Base-by-base conservation (phyloP, 2,329 filamentous ascomycete species). In the Podosphaera aphanis region DNA sequence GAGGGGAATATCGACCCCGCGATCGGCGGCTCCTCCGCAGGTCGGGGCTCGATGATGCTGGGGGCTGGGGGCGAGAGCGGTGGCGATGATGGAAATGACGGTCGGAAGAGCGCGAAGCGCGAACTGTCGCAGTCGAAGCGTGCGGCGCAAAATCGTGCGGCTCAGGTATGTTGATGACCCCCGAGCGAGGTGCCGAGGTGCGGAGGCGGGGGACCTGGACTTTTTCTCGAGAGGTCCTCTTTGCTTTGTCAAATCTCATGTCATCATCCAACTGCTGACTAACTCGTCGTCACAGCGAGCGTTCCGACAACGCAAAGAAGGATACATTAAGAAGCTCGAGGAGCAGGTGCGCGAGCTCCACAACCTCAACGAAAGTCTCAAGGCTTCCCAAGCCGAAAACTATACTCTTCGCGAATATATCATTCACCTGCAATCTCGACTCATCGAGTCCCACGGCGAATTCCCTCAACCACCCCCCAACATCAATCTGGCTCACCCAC, bases 291-390 rank as follows among this genome's bases (percentile, higher is more conserved):
- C 52, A 62, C 57, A 98, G 88, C 77, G 90, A 60, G 90, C 90
- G 37, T 98, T 98, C 64, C 83, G 90, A 37, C 86, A 95, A 64
- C 81, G 90, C 51, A 98, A 98, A 61, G 90, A 98, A 63, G 83
- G 83, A 40, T 94, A 98, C 61, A 98, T 98, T 62, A 93, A 93
- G 67, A 92, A 93, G 61, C 72, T 98, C 5, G 90, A 98, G 63
- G 81, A 90, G 59, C 83, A 95, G 60, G 84, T 94, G 44, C 78
- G 83, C 56, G 83, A 90, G 25, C 82, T 76, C 52, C 71, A 74
- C 53, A 70, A 75, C 16, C 73, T 93, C 62, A 81, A 85, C 53
- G 73, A 81, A 50, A 74, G 73, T 47, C 84, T 74, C 62, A 90
- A 93, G 61, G 66, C 70, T n/a, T 65, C 93, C 21, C 83, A 93